Base-by-base conservation (phyloP, 202 grass and related monocot species). In the Carex arenaria region DNA sequence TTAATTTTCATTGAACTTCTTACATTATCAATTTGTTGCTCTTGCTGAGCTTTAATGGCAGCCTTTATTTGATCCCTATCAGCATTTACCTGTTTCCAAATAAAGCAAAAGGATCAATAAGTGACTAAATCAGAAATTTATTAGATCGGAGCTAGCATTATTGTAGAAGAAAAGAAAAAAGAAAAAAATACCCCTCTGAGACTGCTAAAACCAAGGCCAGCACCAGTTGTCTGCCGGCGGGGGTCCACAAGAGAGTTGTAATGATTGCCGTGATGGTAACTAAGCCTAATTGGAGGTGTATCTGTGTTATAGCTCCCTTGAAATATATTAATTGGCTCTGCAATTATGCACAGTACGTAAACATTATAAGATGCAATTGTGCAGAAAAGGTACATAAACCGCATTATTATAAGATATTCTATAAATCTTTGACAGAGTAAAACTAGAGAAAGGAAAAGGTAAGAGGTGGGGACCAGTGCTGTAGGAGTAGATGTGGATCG, bases 271-370 rank as follows among this genome's bases (percentile, higher is more conserved):
- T 99, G 91, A 87, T 99, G 96, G 83, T 91, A 99, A 85, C 93
- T 96, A 85, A 99, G 85, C 84, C 93, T 91, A 87, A 99, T 93
- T 38, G 93, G 93, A 82, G 96, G 96, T 80, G 88, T 77, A n/a
- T 99, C 96, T 62, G 96, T 99, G 54, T 91, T 67, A 88, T 99
- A 99, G 72, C 81, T 99, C 88, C 96, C 93, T 80, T 99, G 96
- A 89, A 96, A 99, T 86, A 99, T 99, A 79, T 99, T 99, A 86
- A 99, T 94, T 67, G 96, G 93, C 22, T 99, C 96, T 99, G 96
- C 87, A 85, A 40, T 64, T 70, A 84, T 49, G 45, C 10, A 49
- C 45, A 49, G 45, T 40, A 49, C 11, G 10, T 49, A 49, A 10
- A 49, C 45, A 49, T 49, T 49, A 49, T 49, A 49, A 49, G 96